Evolutionary conservation across 306 rosid species (phyloP), one percentile per base, ranked within the genome.

Genomic region (Acacia melanoxylon): DNA sequence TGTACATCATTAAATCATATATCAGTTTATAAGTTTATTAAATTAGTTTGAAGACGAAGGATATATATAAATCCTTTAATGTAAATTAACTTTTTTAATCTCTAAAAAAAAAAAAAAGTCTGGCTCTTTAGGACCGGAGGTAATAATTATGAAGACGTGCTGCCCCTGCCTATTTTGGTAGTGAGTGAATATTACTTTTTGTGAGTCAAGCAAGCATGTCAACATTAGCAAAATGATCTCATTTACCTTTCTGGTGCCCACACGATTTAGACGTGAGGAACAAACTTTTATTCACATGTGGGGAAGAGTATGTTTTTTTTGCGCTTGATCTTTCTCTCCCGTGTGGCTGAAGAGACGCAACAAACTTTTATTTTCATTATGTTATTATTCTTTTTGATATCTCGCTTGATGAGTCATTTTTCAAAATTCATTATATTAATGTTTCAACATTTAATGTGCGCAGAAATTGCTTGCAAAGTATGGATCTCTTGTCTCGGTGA

Each of bases 401-500:
- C 19, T 27, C 65, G 66, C 49, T 51, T 22, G 63, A 63, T 83
- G 58, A 49, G 61, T 41, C 51, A 74, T 27, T 35, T 31, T 78
- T 37, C 0, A 41, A 10, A 10, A 51, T 16, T 29, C 65, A 70
- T 56, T 75, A 19, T 31, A 41, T 31, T 82, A 56, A 79, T 79
- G 65, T 80, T 48, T 49, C 68, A 37, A 71, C 51, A 79, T 35
- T 82, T 82, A 3, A 79, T 85, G 20, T 85, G 42, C 44, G 80
- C 99, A 95, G 99, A 93, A 90, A 78, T 78, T 93, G 88, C 88
- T 93, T 81, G 93, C 91, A 62, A 93, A 95, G 86, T 93, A 93
- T 59, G 99, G 99, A 52, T 89, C 98, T 84, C 88, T 95, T 70
- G 75, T 93, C 81, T 92, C 98, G 3, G 99, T 95, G 81, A 41